phyloP scores from a whole-genome alignment of 208 protist species.

The Acanthamoeba healyi region DNA sequence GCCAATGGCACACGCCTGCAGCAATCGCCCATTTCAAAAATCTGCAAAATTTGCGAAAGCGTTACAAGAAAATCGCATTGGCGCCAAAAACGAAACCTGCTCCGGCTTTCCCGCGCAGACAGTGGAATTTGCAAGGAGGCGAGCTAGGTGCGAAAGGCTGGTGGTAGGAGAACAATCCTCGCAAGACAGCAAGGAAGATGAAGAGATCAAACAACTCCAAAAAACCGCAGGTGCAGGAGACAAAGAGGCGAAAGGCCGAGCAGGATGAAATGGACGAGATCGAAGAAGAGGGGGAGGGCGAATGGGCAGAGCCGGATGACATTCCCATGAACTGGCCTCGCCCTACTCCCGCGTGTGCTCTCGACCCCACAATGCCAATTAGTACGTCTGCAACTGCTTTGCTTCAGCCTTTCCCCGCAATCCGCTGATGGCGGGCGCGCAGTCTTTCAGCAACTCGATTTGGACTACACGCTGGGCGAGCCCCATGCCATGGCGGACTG shows the following conservation, averaged over 20 bases:
- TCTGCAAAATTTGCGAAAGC: too few species aligned
- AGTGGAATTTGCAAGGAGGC: too few species aligned
- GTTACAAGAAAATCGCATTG: too few species aligned
- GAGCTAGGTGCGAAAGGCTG: too few species aligned
- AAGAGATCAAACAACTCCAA: neutral
- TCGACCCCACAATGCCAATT: neutral
- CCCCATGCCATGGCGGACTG: conserved; percentile 81
- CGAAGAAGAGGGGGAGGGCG: neutral
- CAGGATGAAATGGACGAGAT: neutral
- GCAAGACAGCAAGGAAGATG: too few species aligned
- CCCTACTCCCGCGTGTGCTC: neutral
- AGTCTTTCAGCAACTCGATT: conserved; percentile 88
- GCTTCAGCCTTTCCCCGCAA: neutral
- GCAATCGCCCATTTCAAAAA: too few species aligned
- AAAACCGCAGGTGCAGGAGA: neutral
- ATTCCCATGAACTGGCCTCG: neutral
- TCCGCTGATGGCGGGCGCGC: too few species aligned
- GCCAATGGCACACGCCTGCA: too few species aligned
- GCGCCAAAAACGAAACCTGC: too few species aligned
- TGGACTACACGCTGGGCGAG: conserved; percentile 82
- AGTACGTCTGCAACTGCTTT: neutral
- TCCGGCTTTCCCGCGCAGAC: too few species aligned
- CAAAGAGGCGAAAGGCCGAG: neutral
- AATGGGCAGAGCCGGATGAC: neutral
- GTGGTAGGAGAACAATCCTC: too few species aligned